Conservation (phyloP, 495 filamentous ascomycete species). For the Xylaria sp. region DNA sequence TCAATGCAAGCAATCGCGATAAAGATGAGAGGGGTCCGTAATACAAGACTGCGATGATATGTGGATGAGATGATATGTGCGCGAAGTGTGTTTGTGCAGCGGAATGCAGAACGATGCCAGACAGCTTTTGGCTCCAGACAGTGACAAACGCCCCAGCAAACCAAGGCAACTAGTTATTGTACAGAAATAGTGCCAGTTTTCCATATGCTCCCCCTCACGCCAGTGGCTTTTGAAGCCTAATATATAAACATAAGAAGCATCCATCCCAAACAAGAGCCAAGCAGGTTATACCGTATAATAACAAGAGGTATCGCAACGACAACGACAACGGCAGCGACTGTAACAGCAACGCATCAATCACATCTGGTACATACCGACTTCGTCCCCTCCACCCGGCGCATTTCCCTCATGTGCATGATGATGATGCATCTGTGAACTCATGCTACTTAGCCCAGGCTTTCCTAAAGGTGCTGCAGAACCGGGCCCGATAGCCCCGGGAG, state of each 20-base stretch:
- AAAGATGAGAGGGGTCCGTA: constrained; percentile 35
- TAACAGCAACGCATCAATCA: constrained; percentile 55
- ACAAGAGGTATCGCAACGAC: constrained; percentile 56
- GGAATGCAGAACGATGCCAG: constrained; percentile 44
- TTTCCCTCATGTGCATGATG: constrained; percentile 82
- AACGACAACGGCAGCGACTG: constrained; percentile 38
- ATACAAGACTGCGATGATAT: constrained; percentile 45
- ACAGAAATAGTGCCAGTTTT: constrained; percentile 45
- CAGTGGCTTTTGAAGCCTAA: constrained; percentile 40
- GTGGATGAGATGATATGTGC: constrained; percentile 49
- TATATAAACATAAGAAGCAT: constrained; percentile 46
- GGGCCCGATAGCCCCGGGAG: constrained; percentile 52
- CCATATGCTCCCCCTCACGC: constrained; percentile 39
- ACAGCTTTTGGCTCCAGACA: constrained; percentile 42
- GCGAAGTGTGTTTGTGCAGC: constrained; percentile 47
- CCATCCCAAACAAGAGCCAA: constrained; percentile 40
- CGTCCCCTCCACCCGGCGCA: constrained; percentile 73
- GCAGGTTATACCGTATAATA: constrained; percentile 42
- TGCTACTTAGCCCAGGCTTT: constrained; percentile 65
- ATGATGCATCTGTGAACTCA: constrained; percentile 63
- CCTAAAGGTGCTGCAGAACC: constrained; percentile 55
- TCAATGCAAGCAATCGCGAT: constrained; percentile 43
- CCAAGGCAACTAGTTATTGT: constrained; percentile 43
- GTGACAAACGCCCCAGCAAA: constrained; percentile 39
- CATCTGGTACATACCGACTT: constrained; percentile 96